Evolutionary conservation across 2,329 filamentous ascomycete species (phyloP).

Genomic region (Hypoxylon sp.): DNA sequence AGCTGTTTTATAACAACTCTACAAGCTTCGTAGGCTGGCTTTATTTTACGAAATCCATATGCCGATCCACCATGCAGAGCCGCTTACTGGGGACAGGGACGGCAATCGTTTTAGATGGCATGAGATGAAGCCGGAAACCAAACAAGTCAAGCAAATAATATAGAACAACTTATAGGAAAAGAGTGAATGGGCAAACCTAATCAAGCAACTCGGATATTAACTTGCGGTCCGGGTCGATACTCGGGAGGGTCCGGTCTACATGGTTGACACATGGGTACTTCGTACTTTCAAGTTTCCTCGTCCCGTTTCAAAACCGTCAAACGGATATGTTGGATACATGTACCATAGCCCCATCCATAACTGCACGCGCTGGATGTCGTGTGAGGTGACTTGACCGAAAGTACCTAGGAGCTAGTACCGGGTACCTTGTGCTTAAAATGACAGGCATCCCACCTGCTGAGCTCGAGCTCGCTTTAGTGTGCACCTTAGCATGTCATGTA

Average conservation of each 20-base stretch:
- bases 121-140: conserved; percentile 16
- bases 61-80: conserved; percentile 18
- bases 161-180: conserved; percentile 5
- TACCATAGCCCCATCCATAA: not conserved
- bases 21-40: not conserved
- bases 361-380: conserved; percentile 3
- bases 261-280: conserved; percentile 9
- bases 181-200: conserved; percentile 15
- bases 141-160: conserved; percentile 24
- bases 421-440: conserved; percentile 32
- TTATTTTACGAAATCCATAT: conserved; percentile 5
- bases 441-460: conserved; percentile 35
- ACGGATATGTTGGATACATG: conserved; percentile 16
- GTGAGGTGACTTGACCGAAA: conserved; percentile 32
- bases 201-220: conserved; percentile 32
- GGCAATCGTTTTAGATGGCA: conserved; percentile 1
- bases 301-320: conserved; percentile 31
- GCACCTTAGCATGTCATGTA: too few relatives aligned
- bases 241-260: conserved; percentile 32
- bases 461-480: conserved; percentile 17
- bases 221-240: conserved; percentile 35
- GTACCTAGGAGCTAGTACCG: conserved; percentile 25
- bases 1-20: not conserved
- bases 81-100: conserved; percentile 2
- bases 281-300: conserved; percentile 23